phyloP scores from a whole-genome alignment of 768 basidiomycete genomes.

The Rubroboletus satanas region DNA sequence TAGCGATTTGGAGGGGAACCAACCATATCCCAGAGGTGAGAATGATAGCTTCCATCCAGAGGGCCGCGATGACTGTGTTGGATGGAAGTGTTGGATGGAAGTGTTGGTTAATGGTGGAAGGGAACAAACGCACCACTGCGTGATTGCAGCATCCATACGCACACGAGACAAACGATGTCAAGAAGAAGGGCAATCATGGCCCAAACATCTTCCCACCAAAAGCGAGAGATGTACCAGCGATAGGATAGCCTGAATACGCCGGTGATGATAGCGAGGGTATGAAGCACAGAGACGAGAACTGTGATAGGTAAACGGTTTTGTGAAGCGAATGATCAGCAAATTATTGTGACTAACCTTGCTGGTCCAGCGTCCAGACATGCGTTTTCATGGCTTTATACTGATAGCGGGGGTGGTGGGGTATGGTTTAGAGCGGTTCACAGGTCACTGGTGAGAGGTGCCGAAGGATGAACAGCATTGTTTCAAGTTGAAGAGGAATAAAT shows the following conservation, averaged over 20 bases:
- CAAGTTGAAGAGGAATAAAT: no score
- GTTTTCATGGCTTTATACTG: not conserved
- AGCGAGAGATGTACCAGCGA: not conserved
- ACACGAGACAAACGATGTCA: not conserved
- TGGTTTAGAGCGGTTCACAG: not conserved
- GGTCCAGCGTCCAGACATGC: not conserved
- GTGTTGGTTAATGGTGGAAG: not conserved
- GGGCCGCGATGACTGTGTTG: not conserved
- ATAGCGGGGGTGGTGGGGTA: not conserved
- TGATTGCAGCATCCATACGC: not conserved
- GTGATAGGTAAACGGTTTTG: not conserved
- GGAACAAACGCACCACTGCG: not conserved
- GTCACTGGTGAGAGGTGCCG: not conserved
- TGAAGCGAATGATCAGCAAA: not conserved
- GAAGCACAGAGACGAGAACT: not conserved
- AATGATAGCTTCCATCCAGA: not conserved
- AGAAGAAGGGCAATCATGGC: not conserved
- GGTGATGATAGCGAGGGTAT: not conserved
- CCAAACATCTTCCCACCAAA: slow-evolving; percentile 6
- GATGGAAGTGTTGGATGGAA: not conserved
- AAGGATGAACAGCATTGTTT: no score
- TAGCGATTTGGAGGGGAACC: not conserved
- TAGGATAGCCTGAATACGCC: not conserved
- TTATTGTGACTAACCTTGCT: not conserved
- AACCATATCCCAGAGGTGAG: not conserved